Percentiles rank a stretch among this genome's conserved stretches.
phyloP scores from a whole-genome alignment of 345 rosid genomes.

The rapeseed (Brassica napus) region Da-Ae NC_063452.1:53163001-53163500 shows the following conservation, averaged over 20 bases:
- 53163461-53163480: neutral
- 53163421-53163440: constrained; percentile 99
- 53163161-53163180: constrained; percentile 33
- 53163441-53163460: constrained; percentile 79
- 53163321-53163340: neutral
- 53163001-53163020: constrained; percentile 2
- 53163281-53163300: constrained; percentile 94
- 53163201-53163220: neutral
- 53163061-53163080: constrained; percentile 97
- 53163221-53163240: constrained; percentile 60
- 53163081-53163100: constrained; percentile 89
- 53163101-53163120: constrained; percentile 74
- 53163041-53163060: constrained; percentile 73
- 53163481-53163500: neutral
- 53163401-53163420: constrained; percentile 84
- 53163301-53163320: neutral
- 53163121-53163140: constrained; percentile 80
- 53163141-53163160: constrained; percentile 93
- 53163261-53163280: constrained; percentile 99
- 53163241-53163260: constrained; percentile 91
- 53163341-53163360: neutral
- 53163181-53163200: neutral
- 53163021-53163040: constrained; percentile 20
- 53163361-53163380: neutral
- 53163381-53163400: neutral